A percentile compares a stretch with the other conserved stretches of the same genome.
Conservation (phyloP, 805 yeast genomes). For the Metschnikowia corniflorae region DNA sequence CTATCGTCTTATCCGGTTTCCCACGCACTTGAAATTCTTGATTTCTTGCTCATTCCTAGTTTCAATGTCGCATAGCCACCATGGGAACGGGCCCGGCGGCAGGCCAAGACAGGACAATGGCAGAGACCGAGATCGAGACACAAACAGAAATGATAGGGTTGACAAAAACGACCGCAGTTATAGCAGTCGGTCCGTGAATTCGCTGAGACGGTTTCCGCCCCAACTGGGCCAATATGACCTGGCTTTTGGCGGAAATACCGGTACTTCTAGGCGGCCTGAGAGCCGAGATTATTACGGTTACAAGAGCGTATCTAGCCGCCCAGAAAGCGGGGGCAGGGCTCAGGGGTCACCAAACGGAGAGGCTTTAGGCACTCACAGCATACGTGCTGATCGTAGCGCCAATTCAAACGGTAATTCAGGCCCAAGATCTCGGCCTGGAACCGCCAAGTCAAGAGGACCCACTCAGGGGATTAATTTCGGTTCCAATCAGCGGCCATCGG, state of each 20-base stretch:
- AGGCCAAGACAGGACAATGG: constrained; percentile 8
- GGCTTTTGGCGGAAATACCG: constrained; percentile 6
- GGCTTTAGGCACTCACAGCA: not conserved
- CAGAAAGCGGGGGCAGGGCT: constrained; percentile 1
- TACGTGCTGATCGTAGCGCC: constrained; percentile 4
- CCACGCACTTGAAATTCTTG: no score
- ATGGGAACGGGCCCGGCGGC: constrained; percentile 8
- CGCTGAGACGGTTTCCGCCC: constrained; percentile 6
- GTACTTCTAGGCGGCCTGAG: no score
- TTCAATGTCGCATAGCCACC: constrained; percentile 13
- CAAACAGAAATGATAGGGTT: constrained; percentile 2
- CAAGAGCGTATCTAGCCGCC: constrained; percentile 7
- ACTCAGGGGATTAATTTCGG: not conserved
- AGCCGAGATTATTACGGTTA: constrained; percentile 13
- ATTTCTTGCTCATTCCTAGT: not conserved
- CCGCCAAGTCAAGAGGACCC: constrained; percentile 5
- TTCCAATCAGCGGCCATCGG: no score
- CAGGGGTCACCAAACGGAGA: not conserved
- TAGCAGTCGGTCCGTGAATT: constrained; percentile 5
- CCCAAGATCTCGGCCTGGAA: constrained; percentile 14
- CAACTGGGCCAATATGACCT: constrained; percentile 2
- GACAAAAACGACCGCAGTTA: constrained; percentile 3
- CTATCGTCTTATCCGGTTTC: no score
- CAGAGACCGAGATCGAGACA: constrained; percentile 10
- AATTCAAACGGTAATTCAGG: constrained; percentile 15